Conservation (phyloP, 257 asterid genomes). For the Perilla frutescens region DNA sequence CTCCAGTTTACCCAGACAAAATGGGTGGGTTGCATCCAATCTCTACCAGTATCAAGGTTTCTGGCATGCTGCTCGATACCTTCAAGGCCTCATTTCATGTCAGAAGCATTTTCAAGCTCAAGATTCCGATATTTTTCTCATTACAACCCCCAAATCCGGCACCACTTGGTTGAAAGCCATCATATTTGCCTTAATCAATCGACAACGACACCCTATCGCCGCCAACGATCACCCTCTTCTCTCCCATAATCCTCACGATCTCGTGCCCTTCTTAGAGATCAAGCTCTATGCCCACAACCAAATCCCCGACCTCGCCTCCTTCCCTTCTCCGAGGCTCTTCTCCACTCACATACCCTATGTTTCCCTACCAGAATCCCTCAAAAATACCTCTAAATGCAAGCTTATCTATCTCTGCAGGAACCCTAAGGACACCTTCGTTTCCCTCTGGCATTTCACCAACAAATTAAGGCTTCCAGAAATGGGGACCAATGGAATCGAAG, state of each 20-base stretch:
- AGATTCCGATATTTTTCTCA: conserved; percentile 19
- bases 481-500: conserved; percentile 14
- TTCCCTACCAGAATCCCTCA: conserved; percentile 36
- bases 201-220: neutral
- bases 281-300: conserved; percentile 13
- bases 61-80: conserved; percentile 29
- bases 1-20: conserved; percentile 40
- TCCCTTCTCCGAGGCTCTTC: conserved; percentile 37
- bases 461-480: conserved; percentile 29
- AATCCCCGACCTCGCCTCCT: conserved; percentile 31
- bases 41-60: conserved; percentile 48
- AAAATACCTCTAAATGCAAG: conserved; percentile 26
- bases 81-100: conserved; percentile 36
- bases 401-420: conserved; percentile 48
- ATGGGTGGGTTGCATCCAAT: conserved; percentile 34
- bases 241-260: conserved; percentile 22
- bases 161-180: conserved; percentile 34
- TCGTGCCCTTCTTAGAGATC: conserved; percentile 6
- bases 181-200: conserved; percentile 28
- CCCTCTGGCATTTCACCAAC: conserved; percentile 48
- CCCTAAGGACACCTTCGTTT: conserved; percentile 47
- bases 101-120: conserved; percentile 26
- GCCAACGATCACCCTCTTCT: conserved; percentile 20
- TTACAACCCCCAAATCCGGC: conserved; percentile 34
- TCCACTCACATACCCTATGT: conserved; percentile 38